Evolutionary conservation across 1,139 yeast genomes (phyloP).

Genomic region (Pichia sp.): DNA sequence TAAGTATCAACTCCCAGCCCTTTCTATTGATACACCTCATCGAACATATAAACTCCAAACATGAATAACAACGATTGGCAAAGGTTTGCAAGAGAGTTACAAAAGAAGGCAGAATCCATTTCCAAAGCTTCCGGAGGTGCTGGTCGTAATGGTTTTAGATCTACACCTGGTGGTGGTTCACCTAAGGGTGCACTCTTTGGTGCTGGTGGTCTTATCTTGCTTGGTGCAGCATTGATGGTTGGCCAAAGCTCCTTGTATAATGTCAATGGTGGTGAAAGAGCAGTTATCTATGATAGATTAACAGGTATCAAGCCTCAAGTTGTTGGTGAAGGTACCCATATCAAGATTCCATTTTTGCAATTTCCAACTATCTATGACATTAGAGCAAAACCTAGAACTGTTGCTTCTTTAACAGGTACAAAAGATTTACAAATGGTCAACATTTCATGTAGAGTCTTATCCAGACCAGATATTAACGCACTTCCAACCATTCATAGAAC

Average conservation of each 20-base stretch:
- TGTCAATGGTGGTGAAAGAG: conserved; percentile 99
- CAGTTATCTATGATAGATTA: conserved; percentile 83
- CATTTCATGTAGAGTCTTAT: conserved; percentile 93
- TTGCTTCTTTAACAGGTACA: conserved; percentile 96
- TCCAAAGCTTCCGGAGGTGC: conserved; percentile 37
- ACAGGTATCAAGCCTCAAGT: conserved; percentile 83
- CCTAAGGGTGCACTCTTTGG: conserved; percentile 67
- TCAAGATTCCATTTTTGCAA: conserved; percentile 91
- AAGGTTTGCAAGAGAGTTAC: conserved; percentile 55
- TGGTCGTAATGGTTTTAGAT: conserved; percentile 21
- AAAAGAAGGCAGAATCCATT: conserved; percentile 50
- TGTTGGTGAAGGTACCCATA: conserved; percentile 91
- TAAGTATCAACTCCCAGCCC: too few species aligned
- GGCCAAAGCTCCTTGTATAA: conserved; percentile 77
- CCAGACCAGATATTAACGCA: conserved; percentile 74
- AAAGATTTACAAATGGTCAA: conserved; percentile 98
- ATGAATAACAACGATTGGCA: conserved; percentile 56
- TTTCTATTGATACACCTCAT: too few species aligned
- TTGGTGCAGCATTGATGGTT: conserved; percentile 65
- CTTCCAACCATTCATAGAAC: conserved; percentile 86
- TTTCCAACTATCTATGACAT: conserved; percentile 91
- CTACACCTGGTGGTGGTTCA: conserved; percentile 32
- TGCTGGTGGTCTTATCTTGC: conserved; percentile 62
- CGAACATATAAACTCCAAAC: not conserved
- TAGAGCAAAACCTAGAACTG: conserved; percentile 94